Base-by-base conservation (phyloP, 2,329 filamentous ascomycete genomes). In the Didymosphaeria variabile region DNA sequence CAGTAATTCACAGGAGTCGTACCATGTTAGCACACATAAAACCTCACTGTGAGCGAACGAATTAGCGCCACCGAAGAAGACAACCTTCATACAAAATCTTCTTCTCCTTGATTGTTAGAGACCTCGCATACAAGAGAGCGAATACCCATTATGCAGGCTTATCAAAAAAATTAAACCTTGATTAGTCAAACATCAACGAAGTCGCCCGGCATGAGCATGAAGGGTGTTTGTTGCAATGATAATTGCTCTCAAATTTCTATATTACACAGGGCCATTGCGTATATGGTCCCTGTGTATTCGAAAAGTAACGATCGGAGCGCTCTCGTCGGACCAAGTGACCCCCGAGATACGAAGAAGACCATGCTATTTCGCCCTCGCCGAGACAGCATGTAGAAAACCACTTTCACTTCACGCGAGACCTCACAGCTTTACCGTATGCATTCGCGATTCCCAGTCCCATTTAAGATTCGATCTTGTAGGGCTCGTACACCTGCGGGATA, bases 281-380 rank as follows among this genome's bases (percentile, higher is more conserved):
- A 47, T 47, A 47, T 47, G 21, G 44, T 29, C 21, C 44, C 23
- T 47, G 44, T 26, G 21, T 29, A 47, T 29, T 15, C 4, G 13
- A 47, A 19, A 29, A 12, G 44, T 47, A 47, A 47, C 8, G 44
- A 47, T 13, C 44, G 44, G 44, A 47, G 44, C 44, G 44, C 44
- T 47, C 44, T 47, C 44, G 26, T 29, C 44, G 44, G 44, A 47
- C 13, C 44, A 47, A 47, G 44, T 47, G 44, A 47, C 19, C 44
- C 44, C 44, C 26, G 44, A 47, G 44, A 47, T 47, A 47, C 44
- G 13, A 47, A 29, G 21, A 47, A 47, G 44, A 29, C 19, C 23
- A 47, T 26, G 21, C 44, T 47, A 47, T 47, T 10, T 47, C 44
- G 21, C 19, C 44, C 44, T 19, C 21, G 21, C 21, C 44, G 23